Conservation (phyloP, 768 basidiomycete species). For the Trametes punicea region DNA sequence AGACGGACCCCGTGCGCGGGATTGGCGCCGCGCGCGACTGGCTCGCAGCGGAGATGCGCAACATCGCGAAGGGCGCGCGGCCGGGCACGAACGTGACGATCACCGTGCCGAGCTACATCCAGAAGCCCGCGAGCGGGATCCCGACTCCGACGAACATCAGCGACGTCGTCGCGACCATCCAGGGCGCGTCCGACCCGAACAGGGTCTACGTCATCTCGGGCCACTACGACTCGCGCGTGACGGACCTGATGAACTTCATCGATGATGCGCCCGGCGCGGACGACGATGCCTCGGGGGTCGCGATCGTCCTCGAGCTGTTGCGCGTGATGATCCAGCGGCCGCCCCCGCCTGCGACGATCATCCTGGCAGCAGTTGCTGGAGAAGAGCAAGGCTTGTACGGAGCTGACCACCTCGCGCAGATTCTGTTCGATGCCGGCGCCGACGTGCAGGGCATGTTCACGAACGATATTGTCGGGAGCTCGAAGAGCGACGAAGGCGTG, state of each 20-base stretch:
- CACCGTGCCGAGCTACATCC: conserved; percentile 44
- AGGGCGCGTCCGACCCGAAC: conserved; percentile 45
- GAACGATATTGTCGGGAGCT: conserved; percentile 55
- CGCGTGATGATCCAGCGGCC: conserved; percentile 46
- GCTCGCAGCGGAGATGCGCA: conserved; percentile 48
- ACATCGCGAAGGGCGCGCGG: conserved; percentile 40
- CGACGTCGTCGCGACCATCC: conserved; percentile 50
- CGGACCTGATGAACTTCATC: conserved; percentile 37
- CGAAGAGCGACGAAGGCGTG: conserved; percentile 46
- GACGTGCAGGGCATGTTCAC: conserved; percentile 58
- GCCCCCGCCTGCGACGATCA: conserved; percentile 46
- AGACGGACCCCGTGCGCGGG: conserved; percentile 49
- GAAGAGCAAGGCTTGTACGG: conserved; percentile 54
- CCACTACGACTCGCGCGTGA: conserved; percentile 51
- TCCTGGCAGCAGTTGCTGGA: conserved; percentile 48
- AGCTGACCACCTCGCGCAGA: conserved; percentile 44
- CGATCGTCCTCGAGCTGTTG: conserved; percentile 51
- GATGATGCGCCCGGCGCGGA: conserved; percentile 51
- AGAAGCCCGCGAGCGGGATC: conserved; percentile 35
- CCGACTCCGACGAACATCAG: conserved; percentile 45
- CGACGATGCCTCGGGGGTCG: conserved; percentile 54
- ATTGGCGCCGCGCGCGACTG: conserved; percentile 56
- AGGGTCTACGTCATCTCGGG: conserved; percentile 52
- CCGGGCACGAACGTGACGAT: conserved; percentile 33
- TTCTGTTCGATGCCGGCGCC: conserved; percentile 38